Conservation (phyloP, 2,329 filamentous ascomycete species). For the Venturia carpophila region DNA sequence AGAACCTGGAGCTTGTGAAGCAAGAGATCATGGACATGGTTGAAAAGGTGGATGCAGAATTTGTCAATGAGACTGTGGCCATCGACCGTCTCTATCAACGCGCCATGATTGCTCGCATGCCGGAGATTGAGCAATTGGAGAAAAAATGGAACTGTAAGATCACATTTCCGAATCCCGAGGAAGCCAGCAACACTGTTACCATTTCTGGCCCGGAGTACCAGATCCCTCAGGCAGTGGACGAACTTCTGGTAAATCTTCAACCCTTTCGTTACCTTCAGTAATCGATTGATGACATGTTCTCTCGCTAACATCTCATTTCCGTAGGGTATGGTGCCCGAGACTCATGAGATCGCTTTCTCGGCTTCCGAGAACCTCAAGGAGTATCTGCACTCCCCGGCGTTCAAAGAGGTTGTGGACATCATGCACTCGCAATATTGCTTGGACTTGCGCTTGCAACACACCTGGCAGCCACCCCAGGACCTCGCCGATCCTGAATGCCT, state of each 20-base stretch:
- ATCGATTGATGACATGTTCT: constrained; percentile 1
- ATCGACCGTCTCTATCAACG: constrained; percentile 94
- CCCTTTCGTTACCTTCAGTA: background rate
- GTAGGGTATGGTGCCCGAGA: constrained; percentile 93
- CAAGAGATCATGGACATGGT: constrained; percentile 99
- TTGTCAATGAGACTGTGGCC: constrained; percentile 78
- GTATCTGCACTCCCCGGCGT: constrained; percentile 75
- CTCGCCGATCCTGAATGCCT: constrained; percentile 46
- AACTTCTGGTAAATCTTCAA: constrained; percentile 59
- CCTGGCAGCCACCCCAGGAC: constrained; percentile 14
- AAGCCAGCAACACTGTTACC: constrained; percentile 91
- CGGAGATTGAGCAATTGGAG: constrained; percentile 88
- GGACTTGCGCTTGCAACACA: constrained; percentile 62
- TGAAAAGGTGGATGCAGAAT: constrained; percentile 93
- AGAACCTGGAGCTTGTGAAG: constrained; percentile 94
- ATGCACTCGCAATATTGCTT: constrained; percentile 89
- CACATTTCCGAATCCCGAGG: constrained; percentile 93
- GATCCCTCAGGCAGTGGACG: constrained; percentile 92
- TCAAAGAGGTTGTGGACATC: constrained; percentile 73
- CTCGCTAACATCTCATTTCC: constrained; percentile 2
- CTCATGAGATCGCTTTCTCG: constrained; percentile 80
- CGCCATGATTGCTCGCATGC: constrained; percentile 79
- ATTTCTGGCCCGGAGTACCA: constrained; percentile 97
- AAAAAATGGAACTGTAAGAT: constrained; percentile 99
- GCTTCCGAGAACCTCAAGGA: constrained; percentile 67